phyloP scores from a whole-genome alignment of 306 rosid species.

The Calophaca sinica region DNA sequence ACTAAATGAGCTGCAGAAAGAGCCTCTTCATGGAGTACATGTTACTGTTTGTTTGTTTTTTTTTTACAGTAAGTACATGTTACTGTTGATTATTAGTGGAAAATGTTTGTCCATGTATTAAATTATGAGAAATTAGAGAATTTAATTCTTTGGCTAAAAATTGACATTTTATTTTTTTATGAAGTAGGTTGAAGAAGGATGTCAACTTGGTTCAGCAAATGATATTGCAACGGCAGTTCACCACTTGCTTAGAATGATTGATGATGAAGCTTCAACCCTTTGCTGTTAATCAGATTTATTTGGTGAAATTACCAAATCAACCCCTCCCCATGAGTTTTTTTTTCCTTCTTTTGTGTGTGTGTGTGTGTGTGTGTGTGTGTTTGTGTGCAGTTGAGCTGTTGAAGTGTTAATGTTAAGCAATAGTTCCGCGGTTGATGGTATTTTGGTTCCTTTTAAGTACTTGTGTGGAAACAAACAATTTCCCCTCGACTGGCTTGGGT shows the following conservation, averaged over 20 bases:
- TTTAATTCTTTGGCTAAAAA: conserved; percentile 31
- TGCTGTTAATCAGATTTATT: conserved; percentile 41
- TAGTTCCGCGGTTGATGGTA: too few species aligned
- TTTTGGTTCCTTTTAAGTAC: too few species aligned
- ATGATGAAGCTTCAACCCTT: conserved; percentile 58
- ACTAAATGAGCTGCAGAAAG: background rate
- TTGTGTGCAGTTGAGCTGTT: too few species aligned
- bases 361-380: too few species aligned
- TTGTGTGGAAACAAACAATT: too few species aligned
- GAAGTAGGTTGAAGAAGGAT: conserved; percentile 86
- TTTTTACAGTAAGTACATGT: too few species aligned
- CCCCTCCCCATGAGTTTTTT: too few species aligned
- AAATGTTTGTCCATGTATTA: background rate
- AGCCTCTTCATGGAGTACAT: background rate
- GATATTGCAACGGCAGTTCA: conserved; percentile 81
- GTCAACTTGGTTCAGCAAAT: conserved; percentile 69
- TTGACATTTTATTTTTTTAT: conserved; percentile 1
- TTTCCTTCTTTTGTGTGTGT: too few species aligned
- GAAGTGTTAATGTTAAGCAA: too few species aligned
- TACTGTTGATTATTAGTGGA: background rate
- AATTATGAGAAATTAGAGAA: background rate
- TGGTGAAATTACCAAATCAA: too few species aligned
- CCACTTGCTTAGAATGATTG: conserved; percentile 67
- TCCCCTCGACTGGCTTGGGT: too few species aligned
- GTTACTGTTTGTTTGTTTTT: too few species aligned